Evolutionary conservation across 768 basidiomycete genomes (phyloP), one percentile per base, ranked within the genome.

Genomic region (Ephemerocybe angulata): DNA sequence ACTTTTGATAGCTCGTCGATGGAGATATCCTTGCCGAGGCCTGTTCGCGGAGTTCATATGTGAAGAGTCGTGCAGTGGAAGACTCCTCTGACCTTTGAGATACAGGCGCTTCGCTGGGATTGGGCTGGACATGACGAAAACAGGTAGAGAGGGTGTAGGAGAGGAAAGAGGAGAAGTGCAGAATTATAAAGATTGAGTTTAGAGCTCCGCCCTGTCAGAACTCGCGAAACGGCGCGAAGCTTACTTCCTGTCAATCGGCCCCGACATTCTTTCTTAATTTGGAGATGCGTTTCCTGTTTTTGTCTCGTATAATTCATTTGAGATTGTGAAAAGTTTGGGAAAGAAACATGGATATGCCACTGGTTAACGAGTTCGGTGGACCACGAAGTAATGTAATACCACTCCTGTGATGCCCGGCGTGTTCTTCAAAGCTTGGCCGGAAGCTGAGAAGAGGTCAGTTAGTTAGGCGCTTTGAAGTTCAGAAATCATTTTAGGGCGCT

Each of bases 401-500:
- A n/a, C n/a, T n/a, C n/a, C n/a, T n/a, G n/a, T n/a, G n/a, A n/a
- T n/a, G n/a, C n/a, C n/a, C n/a, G n/a, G n/a, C 27, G 33, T n/a
- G 24, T 47, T 47, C 22, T 57, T 64, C 60, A 76, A 24, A 78
- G 60, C 54, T 73, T 77, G 27, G 71, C 54, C 40, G 70, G 70
- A 11, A 61, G 29, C 73, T 77, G 38, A 17, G 11, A 38, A 12
- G 28, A 27, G 19, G 27, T 21, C 22, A 29, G n/a, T 2, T 42
- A 4, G 33, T 11, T 55, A 11, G 55, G 37, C 25, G 41, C 21
- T 15, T 11, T 19, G 4, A 48, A 38, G 19, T 28, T 19, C 35
- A 1, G 49, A 27, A 21, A 48, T 25, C 12, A 51, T 25, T 50
- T 33, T 38, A 35, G 47, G 30, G 55, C 24, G 67, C 55, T 54